Percentiles rank a stretch among this genome's conserved stretches.
Evolutionary conservation across 75 land plant species (phyloP).

Genomic region (Cunninghamia lanceolata): DNA sequence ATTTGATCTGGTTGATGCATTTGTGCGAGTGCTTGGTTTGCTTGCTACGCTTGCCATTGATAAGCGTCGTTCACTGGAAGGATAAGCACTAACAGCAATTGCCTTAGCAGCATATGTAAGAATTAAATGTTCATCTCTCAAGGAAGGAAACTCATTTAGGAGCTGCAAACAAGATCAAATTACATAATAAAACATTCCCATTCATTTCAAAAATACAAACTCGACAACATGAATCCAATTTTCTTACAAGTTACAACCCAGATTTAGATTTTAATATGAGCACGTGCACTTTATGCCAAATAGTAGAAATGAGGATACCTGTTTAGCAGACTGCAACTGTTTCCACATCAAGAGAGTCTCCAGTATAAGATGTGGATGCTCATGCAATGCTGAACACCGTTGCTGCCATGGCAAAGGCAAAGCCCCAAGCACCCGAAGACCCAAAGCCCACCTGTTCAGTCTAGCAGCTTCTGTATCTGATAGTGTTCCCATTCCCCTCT

Average conservation of each 20-base stretch:
- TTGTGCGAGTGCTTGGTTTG: slow-evolving; percentile 44
- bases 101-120: slow-evolving; percentile 92
- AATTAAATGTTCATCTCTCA: slow-evolving; percentile 77
- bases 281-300: not conserved
- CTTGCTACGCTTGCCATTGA: slow-evolving; percentile 41
- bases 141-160: slow-evolving; percentile 82
- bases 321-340: slow-evolving; percentile 89
- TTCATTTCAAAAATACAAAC: not conserved
- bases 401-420: slow-evolving; percentile 98
- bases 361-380: slow-evolving; percentile 89
- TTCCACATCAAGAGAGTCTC: slow-evolving; percentile 98
- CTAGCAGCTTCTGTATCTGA: slow-evolving; percentile 72
- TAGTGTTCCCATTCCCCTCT: slow-evolving; percentile 68
- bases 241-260: not conserved
- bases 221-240: not conserved
- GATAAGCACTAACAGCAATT: slow-evolving; percentile 54
- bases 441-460: slow-evolving; percentile 87
- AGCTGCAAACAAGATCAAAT: slow-evolving; percentile 47
- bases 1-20: slow-evolving; percentile 44
- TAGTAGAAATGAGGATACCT: slow-evolving; percentile 38
- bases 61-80: slow-evolving; percentile 49
- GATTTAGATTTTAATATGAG: not conserved
- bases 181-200: not conserved
- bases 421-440: slow-evolving; percentile 82
- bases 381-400: slow-evolving; percentile 93